These are phyloP conservation scores for Chloranthus sessilifolius DNA, from an alignment of 164 flowering plant species.

Conservation along the genomic window DNA sequence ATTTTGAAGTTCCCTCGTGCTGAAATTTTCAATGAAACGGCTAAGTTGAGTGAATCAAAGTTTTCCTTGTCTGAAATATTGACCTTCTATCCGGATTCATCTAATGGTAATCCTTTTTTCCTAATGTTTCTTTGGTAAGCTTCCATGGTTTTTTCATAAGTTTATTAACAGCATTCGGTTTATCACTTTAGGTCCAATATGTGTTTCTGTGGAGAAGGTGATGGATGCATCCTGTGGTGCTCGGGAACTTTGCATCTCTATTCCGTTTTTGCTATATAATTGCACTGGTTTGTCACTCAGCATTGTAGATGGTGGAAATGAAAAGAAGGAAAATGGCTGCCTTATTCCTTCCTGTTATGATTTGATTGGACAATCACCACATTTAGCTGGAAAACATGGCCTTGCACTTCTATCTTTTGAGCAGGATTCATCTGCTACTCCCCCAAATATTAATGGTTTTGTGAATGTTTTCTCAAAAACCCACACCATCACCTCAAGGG, in stretches of 20 bases:
- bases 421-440: constrained; percentile 18
- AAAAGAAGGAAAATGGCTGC: constrained; percentile 32
- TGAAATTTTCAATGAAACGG: constrained; percentile 57
- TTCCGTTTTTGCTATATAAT: constrained; percentile 76
- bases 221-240: constrained; percentile 88
- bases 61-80: constrained; percentile 59
- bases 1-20: constrained; percentile 60
- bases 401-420: constrained; percentile 38
- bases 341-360: constrained; percentile 65
- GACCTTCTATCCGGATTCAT: constrained; percentile 39
- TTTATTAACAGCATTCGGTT: constrained; percentile 4
- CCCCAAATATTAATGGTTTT: constrained; percentile 8
- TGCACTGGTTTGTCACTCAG: constrained; percentile 66
- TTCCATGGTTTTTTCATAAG: background rate
- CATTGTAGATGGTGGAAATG: constrained; percentile 41
- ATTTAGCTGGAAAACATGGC: constrained; percentile 42
- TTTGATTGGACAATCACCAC: constrained; percentile 32
- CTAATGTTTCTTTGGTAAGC: background rate
- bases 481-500: constrained; percentile 28
- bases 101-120: constrained; percentile 34
- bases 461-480: constrained; percentile 16
- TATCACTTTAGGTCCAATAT: constrained; percentile 47
- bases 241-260: constrained; percentile 70
- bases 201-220: constrained; percentile 59
- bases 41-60: constrained; percentile 66